phyloP scores from a whole-genome alignment of 75 land plant genomes.

The Adiantum capillusveneris region DNA sequence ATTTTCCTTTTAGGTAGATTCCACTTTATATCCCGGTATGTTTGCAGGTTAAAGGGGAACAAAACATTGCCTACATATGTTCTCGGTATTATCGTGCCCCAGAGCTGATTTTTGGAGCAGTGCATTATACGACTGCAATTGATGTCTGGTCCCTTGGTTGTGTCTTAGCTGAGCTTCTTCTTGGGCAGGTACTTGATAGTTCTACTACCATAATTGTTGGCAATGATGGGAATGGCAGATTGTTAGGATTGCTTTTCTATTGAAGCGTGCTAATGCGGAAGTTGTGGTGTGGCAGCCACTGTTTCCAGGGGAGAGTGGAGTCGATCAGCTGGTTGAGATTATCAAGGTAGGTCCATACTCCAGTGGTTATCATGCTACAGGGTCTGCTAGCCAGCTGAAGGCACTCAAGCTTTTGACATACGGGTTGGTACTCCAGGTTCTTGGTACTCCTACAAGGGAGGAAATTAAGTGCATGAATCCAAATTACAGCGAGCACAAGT shows the following conservation, averaged over 20 bases:
- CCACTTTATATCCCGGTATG: background rate
- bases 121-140: conserved; percentile 92
- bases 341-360: conserved; percentile 34
- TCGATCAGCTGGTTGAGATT: conserved; percentile 67
- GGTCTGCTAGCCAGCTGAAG: too few relatives aligned
- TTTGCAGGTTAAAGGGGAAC: conserved; percentile 89
- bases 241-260: background rate
- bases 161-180: conserved; percentile 84
- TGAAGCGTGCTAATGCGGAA: background rate
- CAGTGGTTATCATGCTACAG: background rate
- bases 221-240: too few relatives aligned
- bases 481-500: conserved; percentile 63
- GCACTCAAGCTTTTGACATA: too few relatives aligned
- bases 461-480: conserved; percentile 89
- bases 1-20: background rate
- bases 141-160: conserved; percentile 99
- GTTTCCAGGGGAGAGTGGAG: conserved; percentile 73
- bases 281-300: conserved; percentile 33
- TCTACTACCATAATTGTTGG: too few relatives aligned
- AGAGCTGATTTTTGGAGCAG: conserved; percentile 95
- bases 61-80: conserved; percentile 93
- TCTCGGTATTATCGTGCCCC: conserved; percentile 96
- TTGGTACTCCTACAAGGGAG: conserved; percentile 81
- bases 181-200: conserved; percentile 60
- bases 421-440: conserved; percentile 48